phyloP scores from a whole-genome alignment of 805 yeast genomes.

The Kluyveromyces siamensis region DNA sequence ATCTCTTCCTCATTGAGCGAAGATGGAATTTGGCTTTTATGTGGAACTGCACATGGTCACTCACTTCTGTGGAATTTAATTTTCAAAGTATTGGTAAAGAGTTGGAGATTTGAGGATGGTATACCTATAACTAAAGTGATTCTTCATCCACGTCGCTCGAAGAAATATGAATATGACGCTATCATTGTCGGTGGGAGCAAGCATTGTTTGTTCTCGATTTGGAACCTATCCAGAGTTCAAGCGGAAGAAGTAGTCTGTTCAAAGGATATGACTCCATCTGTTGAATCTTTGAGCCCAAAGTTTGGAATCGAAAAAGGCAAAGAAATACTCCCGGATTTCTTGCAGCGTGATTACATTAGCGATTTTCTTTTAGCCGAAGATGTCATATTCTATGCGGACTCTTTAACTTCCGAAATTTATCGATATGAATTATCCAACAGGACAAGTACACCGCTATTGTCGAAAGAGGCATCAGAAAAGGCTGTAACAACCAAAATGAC shows the following conservation, averaged over 20 bases:
- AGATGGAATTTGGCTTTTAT: slow-evolving; percentile 49
- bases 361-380: slow-evolving; percentile 6
- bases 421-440: slow-evolving; percentile 10
- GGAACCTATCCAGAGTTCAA: slow-evolving; percentile 63
- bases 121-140: slow-evolving; percentile 45
- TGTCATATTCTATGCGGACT: slow-evolving; percentile 13
- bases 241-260: slow-evolving; percentile 39
- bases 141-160: slow-evolving; percentile 24
- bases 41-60: slow-evolving; percentile 71
- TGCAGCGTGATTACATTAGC: slow-evolving; percentile 1
- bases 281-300: slow-evolving; percentile 5
- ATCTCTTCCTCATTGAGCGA: slow-evolving; percentile 50
- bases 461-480: neutral
- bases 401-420: slow-evolving; percentile 11
- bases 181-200: slow-evolving; percentile 61
- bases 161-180: slow-evolving; percentile 31
- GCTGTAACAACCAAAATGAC: neutral
- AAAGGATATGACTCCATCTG: slow-evolving; percentile 16
- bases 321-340: neutral
- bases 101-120: slow-evolving; percentile 50
- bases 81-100: slow-evolving; percentile 48
- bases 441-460: neutral
- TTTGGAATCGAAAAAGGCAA: slow-evolving; percentile 1
- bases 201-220: slow-evolving; percentile 50
- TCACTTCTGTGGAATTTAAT: slow-evolving; percentile 77